Evolutionary conservation across 169 alveolate genomes (phyloP).

Genomic region (Plasmodium ovale): DNA sequence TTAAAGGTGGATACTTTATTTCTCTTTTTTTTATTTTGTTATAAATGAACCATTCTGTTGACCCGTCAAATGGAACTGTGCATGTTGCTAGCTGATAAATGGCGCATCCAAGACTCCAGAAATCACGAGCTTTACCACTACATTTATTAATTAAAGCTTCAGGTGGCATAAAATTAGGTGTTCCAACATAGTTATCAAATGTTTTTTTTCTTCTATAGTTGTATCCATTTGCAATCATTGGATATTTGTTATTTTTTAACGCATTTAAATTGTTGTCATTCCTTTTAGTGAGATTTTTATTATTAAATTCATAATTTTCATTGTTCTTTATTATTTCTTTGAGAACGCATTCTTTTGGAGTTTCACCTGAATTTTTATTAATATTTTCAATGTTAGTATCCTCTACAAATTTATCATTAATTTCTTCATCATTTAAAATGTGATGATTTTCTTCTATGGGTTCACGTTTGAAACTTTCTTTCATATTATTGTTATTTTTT

Average conservation of each 20-base stretch:
- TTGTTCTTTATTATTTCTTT: constrained; percentile 37
- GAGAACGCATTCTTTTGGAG: constrained; percentile 20
- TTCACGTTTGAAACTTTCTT: constrained; percentile 21
- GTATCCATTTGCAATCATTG: constrained; percentile 11
- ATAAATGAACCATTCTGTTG: constrained; percentile 85
- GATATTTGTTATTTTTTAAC: constrained; percentile 13
- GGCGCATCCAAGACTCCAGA: constrained; percentile 94
- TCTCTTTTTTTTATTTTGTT: constrained; percentile 75
- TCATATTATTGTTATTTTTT: constrained; percentile 15
- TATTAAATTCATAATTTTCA: constrained; percentile 50
- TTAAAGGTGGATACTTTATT: constrained; percentile 75
- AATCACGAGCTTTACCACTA: constrained; percentile 89
- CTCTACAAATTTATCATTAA: constrained; percentile 5
- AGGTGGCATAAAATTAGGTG: constrained; percentile 95
- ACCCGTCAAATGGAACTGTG: constrained; percentile 83
- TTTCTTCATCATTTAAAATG: constrained; percentile 22
- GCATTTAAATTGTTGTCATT: constrained; percentile 7
- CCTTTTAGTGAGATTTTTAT: constrained; percentile 13
- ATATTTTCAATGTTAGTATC: constrained; percentile 20
- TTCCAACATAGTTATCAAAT: constrained; percentile 92
- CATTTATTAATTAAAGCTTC: constrained; percentile 91
- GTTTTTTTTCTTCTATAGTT: constrained; percentile 79
- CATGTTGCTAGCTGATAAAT: constrained; percentile 91
- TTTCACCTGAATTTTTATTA: constrained; percentile 14
- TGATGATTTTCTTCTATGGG: neutral